Evolutionary conservation across 2,329 filamentous ascomycete genomes (phyloP).

Genomic region (Nigrospora osmanthi): DNA sequence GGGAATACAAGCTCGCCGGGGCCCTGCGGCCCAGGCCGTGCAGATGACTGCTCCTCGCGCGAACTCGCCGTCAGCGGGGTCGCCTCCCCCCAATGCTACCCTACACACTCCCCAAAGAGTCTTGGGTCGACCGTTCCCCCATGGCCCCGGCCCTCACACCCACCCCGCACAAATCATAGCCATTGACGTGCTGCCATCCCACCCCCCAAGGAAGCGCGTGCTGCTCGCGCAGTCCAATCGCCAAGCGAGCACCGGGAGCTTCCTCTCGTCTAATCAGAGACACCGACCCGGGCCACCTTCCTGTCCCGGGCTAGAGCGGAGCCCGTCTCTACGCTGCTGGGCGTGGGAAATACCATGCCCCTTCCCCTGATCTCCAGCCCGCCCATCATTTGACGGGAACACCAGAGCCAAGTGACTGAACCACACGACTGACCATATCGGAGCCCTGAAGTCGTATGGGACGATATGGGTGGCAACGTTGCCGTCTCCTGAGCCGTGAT

Average conservation of each 20-base stretch:
- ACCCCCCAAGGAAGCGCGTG: too few species aligned
- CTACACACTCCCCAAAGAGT: too few species aligned
- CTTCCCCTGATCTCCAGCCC: background rate
- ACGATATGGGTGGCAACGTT: background rate
- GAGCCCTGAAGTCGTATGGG: background rate
- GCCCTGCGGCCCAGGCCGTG: too few species aligned
- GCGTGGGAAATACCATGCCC: background rate
- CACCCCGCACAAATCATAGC: too few species aligned
- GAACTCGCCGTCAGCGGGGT: too few species aligned
- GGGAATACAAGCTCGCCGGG: too few species aligned
- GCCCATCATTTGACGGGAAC: constrained; percentile 1
- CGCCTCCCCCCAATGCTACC: too few species aligned
- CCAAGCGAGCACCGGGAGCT: background rate
- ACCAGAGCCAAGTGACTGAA: background rate
- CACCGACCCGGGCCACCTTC: background rate
- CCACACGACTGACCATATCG: background rate
- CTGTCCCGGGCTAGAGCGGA: background rate
- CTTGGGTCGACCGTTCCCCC: too few species aligned
- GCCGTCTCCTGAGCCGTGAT: background rate
- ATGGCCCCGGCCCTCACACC: too few species aligned
- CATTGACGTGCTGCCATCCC: too few species aligned
- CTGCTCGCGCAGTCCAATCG: too few species aligned
- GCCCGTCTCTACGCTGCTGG: background rate
- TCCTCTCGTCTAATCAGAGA: constrained; percentile 1
- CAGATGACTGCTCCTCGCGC: too few species aligned